Conservation (phyloP, 148 eudicot genomes). For the Gaultheria prostrata region DNA sequence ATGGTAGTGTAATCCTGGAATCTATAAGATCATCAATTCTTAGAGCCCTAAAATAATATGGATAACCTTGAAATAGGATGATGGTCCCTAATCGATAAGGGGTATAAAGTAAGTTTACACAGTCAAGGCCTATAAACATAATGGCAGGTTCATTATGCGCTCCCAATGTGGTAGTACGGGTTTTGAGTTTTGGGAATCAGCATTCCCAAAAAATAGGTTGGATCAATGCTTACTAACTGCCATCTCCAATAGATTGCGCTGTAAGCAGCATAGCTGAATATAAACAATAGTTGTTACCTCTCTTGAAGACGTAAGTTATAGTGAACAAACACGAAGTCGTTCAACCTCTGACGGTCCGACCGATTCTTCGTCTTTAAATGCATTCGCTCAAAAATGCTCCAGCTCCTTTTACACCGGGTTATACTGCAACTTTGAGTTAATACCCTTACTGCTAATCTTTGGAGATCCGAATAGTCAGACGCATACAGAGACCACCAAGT, state of each 20-base stretch:
- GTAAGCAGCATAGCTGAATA: background rate
- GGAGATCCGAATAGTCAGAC: slow-evolving; percentile 20
- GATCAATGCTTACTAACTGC: background rate
- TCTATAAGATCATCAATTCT: background rate
- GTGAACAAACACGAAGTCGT: slow-evolving; percentile 20
- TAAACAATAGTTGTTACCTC: slow-evolving; percentile 17
- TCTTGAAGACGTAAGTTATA: slow-evolving; percentile 18
- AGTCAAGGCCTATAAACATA: background rate
- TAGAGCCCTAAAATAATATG: background rate
- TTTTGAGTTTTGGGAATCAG: background rate
- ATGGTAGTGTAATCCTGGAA: background rate
- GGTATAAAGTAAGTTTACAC: background rate
- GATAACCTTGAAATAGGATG: background rate
- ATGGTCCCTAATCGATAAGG: background rate
- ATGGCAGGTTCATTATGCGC: background rate
- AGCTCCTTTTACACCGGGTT: slow-evolving; percentile 8
- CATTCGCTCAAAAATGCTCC: slow-evolving; percentile 18
- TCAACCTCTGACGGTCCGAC: slow-evolving; percentile 19
- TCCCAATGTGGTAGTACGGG: background rate
- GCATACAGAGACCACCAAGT: slow-evolving; percentile 24
- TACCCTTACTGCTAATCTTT: slow-evolving; percentile 19
- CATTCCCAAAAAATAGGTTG: background rate
- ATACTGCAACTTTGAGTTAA: slow-evolving; percentile 19
- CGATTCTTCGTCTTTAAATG: slow-evolving; percentile 22
- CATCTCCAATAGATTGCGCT: background rate